phyloP scores from a whole-genome alignment of 2,329 filamentous ascomycete species.

The Metarhizium album region DNA sequence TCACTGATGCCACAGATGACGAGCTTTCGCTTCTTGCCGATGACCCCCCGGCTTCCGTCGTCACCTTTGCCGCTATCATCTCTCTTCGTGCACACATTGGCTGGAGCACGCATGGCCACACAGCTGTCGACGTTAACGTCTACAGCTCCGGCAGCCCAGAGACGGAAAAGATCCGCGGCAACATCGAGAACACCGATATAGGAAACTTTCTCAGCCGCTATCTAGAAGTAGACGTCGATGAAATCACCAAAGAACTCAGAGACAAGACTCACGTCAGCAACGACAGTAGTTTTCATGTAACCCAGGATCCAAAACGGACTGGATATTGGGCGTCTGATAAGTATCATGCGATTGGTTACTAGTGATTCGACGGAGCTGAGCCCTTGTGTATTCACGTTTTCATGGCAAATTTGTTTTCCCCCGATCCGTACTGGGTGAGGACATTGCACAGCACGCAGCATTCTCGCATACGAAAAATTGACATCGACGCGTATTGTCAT shows the following conservation, averaged over 20 bases:
- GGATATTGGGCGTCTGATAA: neutral
- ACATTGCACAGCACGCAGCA: neutral
- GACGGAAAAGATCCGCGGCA: slow-evolving; percentile 59
- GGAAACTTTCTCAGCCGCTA: slow-evolving; percentile 73
- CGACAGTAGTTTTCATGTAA: neutral
- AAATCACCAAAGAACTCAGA: slow-evolving; percentile 65
- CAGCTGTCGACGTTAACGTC: slow-evolving; percentile 90
- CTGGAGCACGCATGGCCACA: slow-evolving; percentile 91
- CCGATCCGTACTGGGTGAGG: too few relatives aligned
- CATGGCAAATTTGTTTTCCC: neutral
- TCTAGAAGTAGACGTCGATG: slow-evolving; percentile 66
- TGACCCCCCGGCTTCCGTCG: slow-evolving; percentile 40
- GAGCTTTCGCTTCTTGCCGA: slow-evolving; percentile 61
- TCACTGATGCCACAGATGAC: slow-evolving; percentile 57
- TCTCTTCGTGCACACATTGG: slow-evolving; percentile 81
- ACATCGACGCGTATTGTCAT: neutral
- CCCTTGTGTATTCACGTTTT: neutral
- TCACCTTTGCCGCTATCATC: slow-evolving; percentile 71
- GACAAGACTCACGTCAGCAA: slow-evolving; percentile 31
- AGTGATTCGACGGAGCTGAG: neutral
- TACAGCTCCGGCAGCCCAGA: slow-evolving; percentile 66
- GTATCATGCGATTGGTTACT: slow-evolving; percentile 1
- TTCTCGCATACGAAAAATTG: neutral
- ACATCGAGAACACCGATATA: slow-evolving; percentile 91
- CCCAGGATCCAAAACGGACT: neutral